Percentiles rank a stretch among this genome's conserved stretches.
These are phyloP conservation scores for Aquilaria yunnanensis DNA, from an alignment of 345 rosid species.

Conservation along the genomic window DNA sequence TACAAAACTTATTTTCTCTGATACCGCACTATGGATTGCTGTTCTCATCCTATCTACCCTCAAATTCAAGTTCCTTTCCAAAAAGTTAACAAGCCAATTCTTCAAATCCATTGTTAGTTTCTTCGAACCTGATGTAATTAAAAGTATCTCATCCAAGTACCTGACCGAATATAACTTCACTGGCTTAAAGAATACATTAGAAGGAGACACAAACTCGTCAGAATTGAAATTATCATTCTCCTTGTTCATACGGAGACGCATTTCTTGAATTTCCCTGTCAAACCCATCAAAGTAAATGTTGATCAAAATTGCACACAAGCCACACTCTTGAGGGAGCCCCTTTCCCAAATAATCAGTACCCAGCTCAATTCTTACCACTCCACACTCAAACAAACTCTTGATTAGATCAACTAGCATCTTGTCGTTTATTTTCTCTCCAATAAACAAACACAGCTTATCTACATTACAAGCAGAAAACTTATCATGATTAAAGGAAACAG, in stretches of 20 bases:
- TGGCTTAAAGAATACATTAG: conserved; percentile 58
- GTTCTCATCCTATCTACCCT: conserved; percentile 60
- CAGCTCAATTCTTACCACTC: conserved; percentile 49
- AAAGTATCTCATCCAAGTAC: conserved; percentile 84
- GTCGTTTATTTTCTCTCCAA: conserved; percentile 64
- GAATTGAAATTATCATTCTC: conserved; percentile 39
- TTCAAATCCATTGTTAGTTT: conserved; percentile 58
- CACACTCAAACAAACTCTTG: conserved; percentile 48
- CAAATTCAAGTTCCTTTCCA: conserved; percentile 56
- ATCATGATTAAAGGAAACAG: conserved; percentile 37
- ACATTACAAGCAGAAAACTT: conserved; percentile 36
- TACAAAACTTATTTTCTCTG: conserved; percentile 71
- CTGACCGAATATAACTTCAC: conserved; percentile 63
- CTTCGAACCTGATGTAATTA: conserved; percentile 76
- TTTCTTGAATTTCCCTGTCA: conserved; percentile 61
- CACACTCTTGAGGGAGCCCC: conserved; percentile 88
- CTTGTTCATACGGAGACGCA: conserved; percentile 43
- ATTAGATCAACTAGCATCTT: conserved; percentile 39
- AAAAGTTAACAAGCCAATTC: conserved; percentile 38
- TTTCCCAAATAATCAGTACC: conserved; percentile 61
- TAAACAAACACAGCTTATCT: conserved; percentile 39
- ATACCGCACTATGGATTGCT: conserved; percentile 68
- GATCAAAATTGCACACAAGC: conserved; percentile 55
- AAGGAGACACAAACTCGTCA: conserved; percentile 20
- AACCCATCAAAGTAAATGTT: conserved; percentile 72